Evolutionary conservation across 345 rosid genomes (phyloP), one percentile per base, ranked within the genome.

Genomic region (Ailanthus altissimus): DNA sequence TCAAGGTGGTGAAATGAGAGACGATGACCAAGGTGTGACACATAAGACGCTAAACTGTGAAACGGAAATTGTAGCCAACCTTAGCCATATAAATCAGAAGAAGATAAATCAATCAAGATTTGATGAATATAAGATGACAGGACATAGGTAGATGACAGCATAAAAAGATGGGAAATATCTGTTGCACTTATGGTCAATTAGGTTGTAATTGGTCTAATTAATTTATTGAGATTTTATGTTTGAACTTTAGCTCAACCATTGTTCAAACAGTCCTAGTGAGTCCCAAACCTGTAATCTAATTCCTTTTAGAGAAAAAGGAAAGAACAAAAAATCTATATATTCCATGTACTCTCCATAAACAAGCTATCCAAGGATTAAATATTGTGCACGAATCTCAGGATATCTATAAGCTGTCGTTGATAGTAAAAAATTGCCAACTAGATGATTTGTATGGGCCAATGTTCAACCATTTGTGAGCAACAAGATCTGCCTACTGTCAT

Each of bases 281-380:
- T 45, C 53, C 20, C 69, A 5, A 38, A 74, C 12, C 8, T 18
- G 45, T 14, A 11, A 47, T 32, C 21, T 20, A 16, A 61, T 61
- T 62, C 59, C 18, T 58, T 11, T 11, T 18, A 28, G 13, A 58
- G 26, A 13, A 59, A 45, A 16, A 46, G 23, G 7, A 32, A 2
- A 26, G 18, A 28, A 18, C n/a, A 73, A 59, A 73, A 45, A 10
- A 12, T 8, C 43, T 13, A 43, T 15, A 70, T 67, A 26, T 10
- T 50, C 72, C 57, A 46, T 15, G 20, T 54, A 56, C 65, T 42
- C 50, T 40, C 36, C 2, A 42, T 15, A 72, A 42, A 28, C 47
- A 74, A 74, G 57, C 36, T 47, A 60, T 74, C 43, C 68, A 74
- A n/a, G 5, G 18, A 60, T 42, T 26, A 40, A 73, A 60, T 28